phyloP scores from a whole-genome alignment of 345 rosid species.

The Pistacia integerrima region DNA sequence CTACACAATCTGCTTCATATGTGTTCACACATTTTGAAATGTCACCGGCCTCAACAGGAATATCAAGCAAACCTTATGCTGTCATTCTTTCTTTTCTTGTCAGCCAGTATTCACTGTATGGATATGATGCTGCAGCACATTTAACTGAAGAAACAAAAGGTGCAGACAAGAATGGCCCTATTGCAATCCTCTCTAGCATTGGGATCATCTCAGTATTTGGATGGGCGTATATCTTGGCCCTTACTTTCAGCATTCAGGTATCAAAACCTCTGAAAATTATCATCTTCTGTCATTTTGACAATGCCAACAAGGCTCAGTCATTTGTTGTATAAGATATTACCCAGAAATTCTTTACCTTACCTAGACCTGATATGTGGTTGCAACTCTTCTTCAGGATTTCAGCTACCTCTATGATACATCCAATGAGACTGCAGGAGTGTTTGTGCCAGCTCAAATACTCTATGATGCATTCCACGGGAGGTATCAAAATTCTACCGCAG shows the following conservation, averaged over 20 bases:
- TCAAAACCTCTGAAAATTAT: neutral
- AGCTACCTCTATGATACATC: constrained; percentile 45
- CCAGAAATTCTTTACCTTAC: neutral
- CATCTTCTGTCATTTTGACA: neutral
- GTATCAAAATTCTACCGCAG: constrained; percentile 53
- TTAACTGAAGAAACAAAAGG: constrained; percentile 74
- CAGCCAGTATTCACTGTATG: constrained; percentile 62
- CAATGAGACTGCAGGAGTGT: constrained; percentile 60
- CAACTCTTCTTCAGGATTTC: constrained; percentile 41
- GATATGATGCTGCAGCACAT: constrained; percentile 69
- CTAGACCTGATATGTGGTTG: constrained; percentile 1
- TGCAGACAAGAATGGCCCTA: constrained; percentile 64
- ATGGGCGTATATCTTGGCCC: constrained; percentile 66
- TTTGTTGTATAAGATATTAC: neutral
- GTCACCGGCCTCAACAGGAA: constrained; percentile 48
- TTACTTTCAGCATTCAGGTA: constrained; percentile 64
- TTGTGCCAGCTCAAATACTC: constrained; percentile 65
- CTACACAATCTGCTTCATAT: constrained; percentile 52
- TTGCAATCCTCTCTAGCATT: constrained; percentile 59
- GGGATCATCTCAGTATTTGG: constrained; percentile 62
- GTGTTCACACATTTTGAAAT: constrained; percentile 53
- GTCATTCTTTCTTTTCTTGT: constrained; percentile 55
- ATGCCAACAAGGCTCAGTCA: neutral
- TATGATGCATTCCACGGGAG: constrained; percentile 71
- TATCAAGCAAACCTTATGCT: constrained; percentile 58